Evolutionary conservation across 371 early-diverging fungal genomes (phyloP).

Genomic region (Quaeritorhiza haematococci): DNA sequence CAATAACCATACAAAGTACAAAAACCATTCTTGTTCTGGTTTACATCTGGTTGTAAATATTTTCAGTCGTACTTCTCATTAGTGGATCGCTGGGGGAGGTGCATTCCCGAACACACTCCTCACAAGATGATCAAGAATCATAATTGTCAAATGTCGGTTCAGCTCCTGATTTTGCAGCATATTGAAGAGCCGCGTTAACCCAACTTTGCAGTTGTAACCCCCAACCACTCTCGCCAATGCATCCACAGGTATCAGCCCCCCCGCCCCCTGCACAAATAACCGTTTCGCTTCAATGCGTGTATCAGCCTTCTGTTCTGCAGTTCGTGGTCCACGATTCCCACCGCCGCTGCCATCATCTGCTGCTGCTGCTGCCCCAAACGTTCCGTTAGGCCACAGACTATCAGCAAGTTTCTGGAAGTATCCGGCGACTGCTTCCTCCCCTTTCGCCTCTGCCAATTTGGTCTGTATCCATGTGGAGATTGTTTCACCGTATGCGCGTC

Average conservation of each 20-base stretch:
- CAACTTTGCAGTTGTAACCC: slow-evolving; percentile 19
- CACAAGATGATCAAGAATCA: slow-evolving; percentile 12
- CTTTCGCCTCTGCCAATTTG: slow-evolving; percentile 8
- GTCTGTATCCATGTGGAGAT: slow-evolving; percentile 18
- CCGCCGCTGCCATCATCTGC: not conserved
- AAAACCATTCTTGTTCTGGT: too few species aligned
- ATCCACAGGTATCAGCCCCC: not conserved
- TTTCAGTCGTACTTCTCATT: too few species aligned
- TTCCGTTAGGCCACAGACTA: slow-evolving; percentile 23
- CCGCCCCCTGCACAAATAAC: slow-evolving; percentile 5
- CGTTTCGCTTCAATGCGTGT: slow-evolving; percentile 26
- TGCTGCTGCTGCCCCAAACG: slow-evolving; percentile 7
- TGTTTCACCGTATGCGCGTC: slow-evolving; percentile 25
- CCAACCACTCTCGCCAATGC: slow-evolving; percentile 26
- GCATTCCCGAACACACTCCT: too few species aligned
- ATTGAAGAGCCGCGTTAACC: slow-evolving; percentile 32
- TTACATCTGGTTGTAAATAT: too few species aligned
- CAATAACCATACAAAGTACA: too few species aligned
- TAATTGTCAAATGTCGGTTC: slow-evolving; percentile 11
- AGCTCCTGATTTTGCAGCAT: slow-evolving; percentile 34
- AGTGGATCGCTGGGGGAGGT: too few species aligned
- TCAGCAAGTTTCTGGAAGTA: slow-evolving; percentile 11
- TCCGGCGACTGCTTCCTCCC: slow-evolving; percentile 14
- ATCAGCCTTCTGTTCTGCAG: slow-evolving; percentile 23
- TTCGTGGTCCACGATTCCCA: slow-evolving; percentile 5